Evolutionary conservation across 2,329 filamentous ascomycete genomes (phyloP).

Genomic region (Sordariomycetes sp.): DNA sequence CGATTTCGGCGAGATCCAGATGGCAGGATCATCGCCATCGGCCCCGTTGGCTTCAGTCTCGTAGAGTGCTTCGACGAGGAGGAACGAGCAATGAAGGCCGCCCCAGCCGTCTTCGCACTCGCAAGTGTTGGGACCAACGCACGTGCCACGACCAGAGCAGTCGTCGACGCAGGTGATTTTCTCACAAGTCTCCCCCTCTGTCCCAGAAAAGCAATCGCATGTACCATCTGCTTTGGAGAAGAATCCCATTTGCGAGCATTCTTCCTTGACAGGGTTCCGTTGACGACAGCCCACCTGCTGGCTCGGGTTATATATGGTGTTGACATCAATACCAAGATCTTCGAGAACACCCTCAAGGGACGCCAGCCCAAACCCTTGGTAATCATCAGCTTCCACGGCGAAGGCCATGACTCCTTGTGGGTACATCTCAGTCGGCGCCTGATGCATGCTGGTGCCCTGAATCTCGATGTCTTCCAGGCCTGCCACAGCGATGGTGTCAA

Average conservation of each 20-base stretch:
- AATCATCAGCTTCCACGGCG: slow-evolving; percentile 28
- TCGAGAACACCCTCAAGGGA: slow-evolving; percentile 24
- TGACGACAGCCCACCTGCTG: slow-evolving; percentile 11
- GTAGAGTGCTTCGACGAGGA: slow-evolving; percentile 26
- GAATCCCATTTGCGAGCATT: slow-evolving; percentile 28
- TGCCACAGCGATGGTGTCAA: slow-evolving; percentile 25
- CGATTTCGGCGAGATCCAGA: slow-evolving; percentile 34
- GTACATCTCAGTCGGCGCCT: slow-evolving; percentile 22
- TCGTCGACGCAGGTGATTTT: slow-evolving; percentile 26
- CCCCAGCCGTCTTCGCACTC: slow-evolving; percentile 31
- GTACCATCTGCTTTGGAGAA: slow-evolving; percentile 15
- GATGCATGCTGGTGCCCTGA: slow-evolving; percentile 30
- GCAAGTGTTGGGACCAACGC: slow-evolving; percentile 30
- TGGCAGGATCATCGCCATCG: slow-evolving; percentile 37
- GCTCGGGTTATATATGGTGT: slow-evolving; percentile 28
- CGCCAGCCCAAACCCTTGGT: slow-evolving; percentile 26
- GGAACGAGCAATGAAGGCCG: slow-evolving; percentile 34
- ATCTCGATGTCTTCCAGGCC: slow-evolving; percentile 31
- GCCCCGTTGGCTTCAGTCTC: slow-evolving; percentile 33
- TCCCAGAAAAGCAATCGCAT: slow-evolving; percentile 35
- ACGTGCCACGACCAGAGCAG: slow-evolving; percentile 31
- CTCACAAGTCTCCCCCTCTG: slow-evolving; percentile 22
- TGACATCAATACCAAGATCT: slow-evolving; percentile 20
- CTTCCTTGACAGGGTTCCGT: slow-evolving; percentile 17
- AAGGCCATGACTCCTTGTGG: slow-evolving; percentile 28